These are phyloP conservation scores for Lactarius pseudohatsudake DNA, from an alignment of 768 basidiomycete species.

Conservation along the genomic window DNA sequence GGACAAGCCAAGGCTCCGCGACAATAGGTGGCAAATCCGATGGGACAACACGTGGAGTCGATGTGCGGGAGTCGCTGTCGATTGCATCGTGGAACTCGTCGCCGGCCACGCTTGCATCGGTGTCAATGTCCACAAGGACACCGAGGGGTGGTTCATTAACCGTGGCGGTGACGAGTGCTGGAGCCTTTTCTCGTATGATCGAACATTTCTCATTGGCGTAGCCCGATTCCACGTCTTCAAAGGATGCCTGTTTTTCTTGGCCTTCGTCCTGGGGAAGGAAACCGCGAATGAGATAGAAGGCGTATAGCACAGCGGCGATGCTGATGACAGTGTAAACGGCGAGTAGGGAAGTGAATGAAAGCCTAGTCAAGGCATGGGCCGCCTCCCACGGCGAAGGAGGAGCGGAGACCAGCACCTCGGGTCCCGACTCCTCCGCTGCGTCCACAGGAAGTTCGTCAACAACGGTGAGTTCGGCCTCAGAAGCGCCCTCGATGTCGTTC, in stretches of 20 bases:
- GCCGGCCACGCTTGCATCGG: conserved; percentile 13
- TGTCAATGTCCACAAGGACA: conserved; percentile 20
- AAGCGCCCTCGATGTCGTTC: conserved; percentile 31
- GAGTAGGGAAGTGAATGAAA: conserved; percentile 17
- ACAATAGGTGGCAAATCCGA: conserved; percentile 19
- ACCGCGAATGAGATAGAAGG: conserved; percentile 24
- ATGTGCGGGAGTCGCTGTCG: background rate
- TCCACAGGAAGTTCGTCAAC: conserved; percentile 12
- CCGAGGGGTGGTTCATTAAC: conserved; percentile 4
- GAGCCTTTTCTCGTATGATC: conserved; percentile 7
- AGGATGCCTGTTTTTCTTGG: conserved; percentile 27
- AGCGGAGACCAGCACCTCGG: conserved; percentile 8
- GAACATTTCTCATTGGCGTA: conserved; percentile 20
- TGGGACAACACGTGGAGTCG: background rate
- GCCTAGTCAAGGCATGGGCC: conserved; percentile 14
- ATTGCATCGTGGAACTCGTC: conserved; percentile 17
- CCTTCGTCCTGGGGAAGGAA: conserved; percentile 30
- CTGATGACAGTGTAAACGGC: conserved; percentile 29
- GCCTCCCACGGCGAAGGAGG: background rate
- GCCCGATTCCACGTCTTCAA: conserved; percentile 13
- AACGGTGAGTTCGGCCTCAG: background rate
- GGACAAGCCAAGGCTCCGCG: conserved; percentile 26
- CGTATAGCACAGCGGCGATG: conserved; percentile 31
- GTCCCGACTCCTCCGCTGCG: conserved; percentile 9
- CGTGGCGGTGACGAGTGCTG: background rate